Percentiles rank a stretch among this genome's conserved stretches.
Evolutionary conservation across 164 flowering plant species (phyloP).

Genomic region (Santalum album): DNA sequence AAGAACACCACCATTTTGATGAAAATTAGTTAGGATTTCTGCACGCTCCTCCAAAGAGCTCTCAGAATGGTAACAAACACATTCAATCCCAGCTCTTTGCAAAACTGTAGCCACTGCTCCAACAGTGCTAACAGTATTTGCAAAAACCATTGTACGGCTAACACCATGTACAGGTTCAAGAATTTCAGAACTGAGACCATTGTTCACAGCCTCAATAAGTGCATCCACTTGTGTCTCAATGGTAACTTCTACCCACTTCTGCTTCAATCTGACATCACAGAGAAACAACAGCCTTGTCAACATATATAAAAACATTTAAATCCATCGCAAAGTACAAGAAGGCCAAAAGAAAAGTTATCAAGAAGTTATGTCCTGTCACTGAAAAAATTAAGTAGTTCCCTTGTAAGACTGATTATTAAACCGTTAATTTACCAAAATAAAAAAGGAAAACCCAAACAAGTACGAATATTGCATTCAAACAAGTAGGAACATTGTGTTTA

Average conservation of each 20-base stretch:
- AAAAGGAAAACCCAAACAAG: no score
- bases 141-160: slow-evolving; percentile 90
- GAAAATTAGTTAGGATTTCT: slow-evolving; percentile 48
- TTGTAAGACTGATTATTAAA: no score
- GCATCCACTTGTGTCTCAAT: slow-evolving; percentile 76
- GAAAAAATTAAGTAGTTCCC: no score
- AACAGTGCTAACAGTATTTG: slow-evolving; percentile 92
- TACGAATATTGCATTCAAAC: no score
- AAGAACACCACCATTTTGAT: slow-evolving; percentile 74
- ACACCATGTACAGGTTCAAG: slow-evolving; percentile 20
- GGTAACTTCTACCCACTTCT: slow-evolving; percentile 81
- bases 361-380: no score
- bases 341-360: no score
- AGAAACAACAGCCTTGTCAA: background rate
- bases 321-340: background rate
- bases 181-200: slow-evolving; percentile 18
- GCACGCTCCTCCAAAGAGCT: slow-evolving; percentile 67
- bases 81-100: slow-evolving; percentile 48
- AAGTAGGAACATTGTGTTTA: no score
- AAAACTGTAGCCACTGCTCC: slow-evolving; percentile 78
- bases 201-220: slow-evolving; percentile 66
- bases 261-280: slow-evolving; percentile 51
- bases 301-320: background rate
- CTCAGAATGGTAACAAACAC: slow-evolving; percentile 68
- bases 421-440: no score